Evolutionary conservation across 2,329 filamentous ascomycete genomes (phyloP).

Genomic region (Camillea tinctor): DNA sequence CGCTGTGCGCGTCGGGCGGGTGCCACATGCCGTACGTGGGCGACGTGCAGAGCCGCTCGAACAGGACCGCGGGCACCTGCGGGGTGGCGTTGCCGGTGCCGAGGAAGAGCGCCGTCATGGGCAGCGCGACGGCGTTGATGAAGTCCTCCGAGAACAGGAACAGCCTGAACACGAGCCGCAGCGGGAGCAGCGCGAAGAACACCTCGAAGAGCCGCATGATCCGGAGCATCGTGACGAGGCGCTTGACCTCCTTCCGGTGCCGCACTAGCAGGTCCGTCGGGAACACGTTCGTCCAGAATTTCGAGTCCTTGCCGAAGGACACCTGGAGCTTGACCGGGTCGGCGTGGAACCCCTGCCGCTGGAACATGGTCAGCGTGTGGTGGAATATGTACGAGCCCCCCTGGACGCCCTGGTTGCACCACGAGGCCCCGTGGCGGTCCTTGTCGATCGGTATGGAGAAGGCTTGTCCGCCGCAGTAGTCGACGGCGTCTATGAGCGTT

Average conservation of each 20-base stretch:
- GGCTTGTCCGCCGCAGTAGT: constrained; percentile 62
- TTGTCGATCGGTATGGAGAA: constrained; percentile 62
- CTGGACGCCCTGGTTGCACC: constrained; percentile 63
- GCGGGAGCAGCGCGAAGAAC: constrained; percentile 51
- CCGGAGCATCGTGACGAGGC: constrained; percentile 48
- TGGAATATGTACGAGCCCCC: constrained; percentile 59
- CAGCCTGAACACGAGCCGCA: constrained; percentile 30
- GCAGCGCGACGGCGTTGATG: constrained; percentile 29
- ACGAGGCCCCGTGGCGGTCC: constrained; percentile 56
- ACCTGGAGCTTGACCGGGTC: constrained; percentile 56
- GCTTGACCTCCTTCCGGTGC: constrained; percentile 49
- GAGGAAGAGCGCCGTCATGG: constrained; percentile 38
- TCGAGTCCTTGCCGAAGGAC: constrained; percentile 54
- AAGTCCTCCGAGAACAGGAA: constrained; percentile 35
- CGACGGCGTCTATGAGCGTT: constrained; percentile 54
- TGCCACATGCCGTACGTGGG: constrained; percentile 62
- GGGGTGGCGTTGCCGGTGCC: constrained; percentile 35
- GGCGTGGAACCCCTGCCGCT: constrained; percentile 51
- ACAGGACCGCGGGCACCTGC: constrained; percentile 34
- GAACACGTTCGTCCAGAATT: constrained; percentile 58
- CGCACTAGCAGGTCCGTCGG: constrained; percentile 50
- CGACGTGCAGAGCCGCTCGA: constrained; percentile 34
- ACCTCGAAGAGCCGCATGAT: constrained; percentile 52
- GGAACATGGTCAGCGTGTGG: constrained; percentile 59
- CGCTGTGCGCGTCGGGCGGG: constrained; percentile 33